Evolutionary conservation across 768 basidiomycete species (phyloP).

Genomic region (Lyophyllum shimeji): DNA sequence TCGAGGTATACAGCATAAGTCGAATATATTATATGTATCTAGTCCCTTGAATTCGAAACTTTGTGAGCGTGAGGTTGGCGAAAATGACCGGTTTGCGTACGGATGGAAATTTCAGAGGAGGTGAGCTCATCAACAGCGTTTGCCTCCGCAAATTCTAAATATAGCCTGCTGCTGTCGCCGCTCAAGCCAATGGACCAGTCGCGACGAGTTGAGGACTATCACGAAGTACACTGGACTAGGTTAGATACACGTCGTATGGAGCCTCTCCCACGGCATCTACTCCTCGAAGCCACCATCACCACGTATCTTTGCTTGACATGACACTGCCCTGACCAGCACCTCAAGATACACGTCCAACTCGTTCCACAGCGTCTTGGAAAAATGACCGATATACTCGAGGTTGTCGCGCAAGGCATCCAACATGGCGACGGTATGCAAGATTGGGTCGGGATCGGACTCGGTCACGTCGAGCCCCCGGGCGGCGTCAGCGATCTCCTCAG

Average conservation of each 20-base stretch:
- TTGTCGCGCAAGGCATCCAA: constrained; percentile 35
- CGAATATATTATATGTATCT: too few relatives aligned
- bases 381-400: constrained; percentile 33
- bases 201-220: too few relatives aligned
- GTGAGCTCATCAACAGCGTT: too few relatives aligned
- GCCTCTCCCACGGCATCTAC: not conserved
- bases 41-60: too few relatives aligned
- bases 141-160: too few relatives aligned
- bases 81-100: too few relatives aligned
- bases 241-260: not conserved
- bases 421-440: constrained; percentile 21
- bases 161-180: too few relatives aligned
- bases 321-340: constrained; percentile 24
- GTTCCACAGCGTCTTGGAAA: constrained; percentile 29
- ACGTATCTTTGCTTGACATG: constrained; percentile 16
- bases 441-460: constrained; percentile 17
- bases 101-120: too few relatives aligned
- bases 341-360: constrained; percentile 27
- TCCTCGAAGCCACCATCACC: not conserved
- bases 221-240: not conserved
- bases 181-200: too few relatives aligned
- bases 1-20: too few relatives aligned
- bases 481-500: constrained; percentile 27
- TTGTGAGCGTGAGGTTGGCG: too few relatives aligned
- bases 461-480: constrained; percentile 10